Evolutionary conservation across 192 early-diverging fungal genomes (phyloP), one percentile per base, ranked within the genome.

Genomic region (Entomortierella beljakovae): DNA sequence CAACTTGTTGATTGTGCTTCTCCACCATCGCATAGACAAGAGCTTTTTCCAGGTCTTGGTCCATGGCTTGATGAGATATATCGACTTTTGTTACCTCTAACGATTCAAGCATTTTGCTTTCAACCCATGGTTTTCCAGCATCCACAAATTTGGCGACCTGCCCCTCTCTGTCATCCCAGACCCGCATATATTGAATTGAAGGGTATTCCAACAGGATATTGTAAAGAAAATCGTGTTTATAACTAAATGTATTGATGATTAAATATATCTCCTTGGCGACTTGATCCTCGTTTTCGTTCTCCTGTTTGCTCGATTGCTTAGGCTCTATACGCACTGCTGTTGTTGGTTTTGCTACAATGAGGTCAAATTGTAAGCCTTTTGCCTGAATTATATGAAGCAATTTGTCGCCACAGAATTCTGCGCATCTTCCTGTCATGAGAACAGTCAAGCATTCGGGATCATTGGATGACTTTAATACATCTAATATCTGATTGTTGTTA

Each of bases 131-230:
- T 32, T 64, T 26, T 3, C 67, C 75, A 2, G 66, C 56, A 15
- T 52, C 51, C 1, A 31, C 53, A 35, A 79, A 79, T 40, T 63
- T 57, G 4, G 42, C 33, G 54, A 79, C 70, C 35, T 90, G 86
- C 13, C 84, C 70, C 0, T 48, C 49, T n/a, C 87, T 84, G 50
- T 90, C 89, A 53, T 90, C 89, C 89, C 89, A 90, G 71, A 88
- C 83, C 25, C 46, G 34, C 33, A 90, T 83, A 11, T 83, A 57
- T 2, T 57, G 51, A 52, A 86, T 70, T 6, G 56, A 71, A 1
- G 89, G 86, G 32, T 85, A 84, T 13, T 84, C 87, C 0, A 79
- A 43, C 16, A 88, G 64, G 1, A 84, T 69, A n/a, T 85, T 80
- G 42, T 90, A 86, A 0, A 90, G 65, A 48, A 90, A 87, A 26